Evolutionary conservation across 345 rosid genomes (phyloP), one percentile per base, ranked within the genome.

Genomic region (Draba incana): DNA sequence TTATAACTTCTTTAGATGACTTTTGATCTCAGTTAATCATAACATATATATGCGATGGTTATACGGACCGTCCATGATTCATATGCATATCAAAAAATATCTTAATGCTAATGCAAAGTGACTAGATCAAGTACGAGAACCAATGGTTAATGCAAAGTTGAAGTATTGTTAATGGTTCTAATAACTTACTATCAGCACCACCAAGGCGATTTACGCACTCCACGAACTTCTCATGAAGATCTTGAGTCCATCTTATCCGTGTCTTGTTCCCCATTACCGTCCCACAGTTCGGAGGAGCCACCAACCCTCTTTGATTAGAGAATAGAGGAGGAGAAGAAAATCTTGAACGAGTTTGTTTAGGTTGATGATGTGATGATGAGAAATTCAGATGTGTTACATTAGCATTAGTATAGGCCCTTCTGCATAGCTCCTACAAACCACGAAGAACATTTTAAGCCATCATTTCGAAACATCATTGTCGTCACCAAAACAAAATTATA

Each of bases 221-320:
- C 2, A 90, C 94, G 42, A 93, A 93, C 80, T 86, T 90, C 69
- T 88, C 84, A 63, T 93, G 98, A 14, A 93, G 96, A 82, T 86
- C 91, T 59, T 81, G 92, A 64, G 84, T 90, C 96, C 99, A 94
- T 74, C 93, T 81, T 46, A 94, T 81, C 58, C 99, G 66, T 5
- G 84, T 85, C 82, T 88, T 90, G 71, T 57, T 72, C 37, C 14
- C 53, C 3, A 8, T 51, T 39, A 38, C 59, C 23, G 59, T 43
- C 13, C 65, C 67, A 51, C 68, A 66, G 5, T 51, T 60, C n/a
- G 73, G 51, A 61, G 59, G 51, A 61, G 59, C 58, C 65, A 57
- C 7, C 0, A 59, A 56, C 3, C 60, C 77, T 55, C 77, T 60
- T 49, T 68, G 65, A 4, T 13, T 46, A 55, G 69, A 68, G 39